A percentile compares a stretch with the other conserved stretches of the same genome.
These are phyloP conservation scores for Phytophthora palmivora DNA, from an alignment of 352 stramenopile species.

Conservation along the genomic window DNA sequence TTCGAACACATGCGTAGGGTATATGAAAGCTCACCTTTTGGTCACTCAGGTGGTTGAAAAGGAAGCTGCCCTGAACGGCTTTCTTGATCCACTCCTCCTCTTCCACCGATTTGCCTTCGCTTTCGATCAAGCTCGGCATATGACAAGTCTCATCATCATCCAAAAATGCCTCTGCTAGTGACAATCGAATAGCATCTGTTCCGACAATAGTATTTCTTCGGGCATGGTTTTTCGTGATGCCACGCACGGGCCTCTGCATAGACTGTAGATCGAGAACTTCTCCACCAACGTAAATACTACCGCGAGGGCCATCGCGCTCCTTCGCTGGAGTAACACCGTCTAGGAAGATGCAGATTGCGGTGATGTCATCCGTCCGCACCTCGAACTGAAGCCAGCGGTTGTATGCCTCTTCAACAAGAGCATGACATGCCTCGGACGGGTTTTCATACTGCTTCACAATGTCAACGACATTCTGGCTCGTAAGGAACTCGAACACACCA, in stretches of 20 bases:
- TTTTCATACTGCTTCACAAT: slow-evolving; percentile 89
- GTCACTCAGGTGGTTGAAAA: slow-evolving; percentile 93
- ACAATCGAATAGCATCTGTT: slow-evolving; percentile 85
- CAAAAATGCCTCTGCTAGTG: slow-evolving; percentile 64
- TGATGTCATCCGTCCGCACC: slow-evolving; percentile 96
- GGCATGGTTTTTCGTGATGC: slow-evolving; percentile 67
- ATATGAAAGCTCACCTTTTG: slow-evolving; percentile 63
- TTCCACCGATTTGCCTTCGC: slow-evolving; percentile 70
- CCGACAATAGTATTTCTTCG: slow-evolving; percentile 85
- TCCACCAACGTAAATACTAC: slow-evolving; percentile 84
- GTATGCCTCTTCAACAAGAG: slow-evolving; percentile 93
- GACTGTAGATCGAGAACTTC: slow-evolving; percentile 86
- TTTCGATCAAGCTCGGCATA: slow-evolving; percentile 33
- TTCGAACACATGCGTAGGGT: background rate
- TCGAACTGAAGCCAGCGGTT: slow-evolving; percentile 94
- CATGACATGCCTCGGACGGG: slow-evolving; percentile 89
- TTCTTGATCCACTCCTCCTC: slow-evolving; percentile 89
- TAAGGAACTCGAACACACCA: slow-evolving; percentile 96
- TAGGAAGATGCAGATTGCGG: slow-evolving; percentile 90
- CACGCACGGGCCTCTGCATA: slow-evolving; percentile 86
- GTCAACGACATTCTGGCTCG: slow-evolving; percentile 94
- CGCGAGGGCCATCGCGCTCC: slow-evolving; percentile 69
- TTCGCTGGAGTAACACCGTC: slow-evolving; percentile 60
- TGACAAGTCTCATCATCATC: slow-evolving; percentile 37
- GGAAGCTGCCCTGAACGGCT: slow-evolving; percentile 91